phyloP scores from a whole-genome alignment of 2,329 filamentous ascomycete species.

The Fusarium sterilihyphosum region DNA sequence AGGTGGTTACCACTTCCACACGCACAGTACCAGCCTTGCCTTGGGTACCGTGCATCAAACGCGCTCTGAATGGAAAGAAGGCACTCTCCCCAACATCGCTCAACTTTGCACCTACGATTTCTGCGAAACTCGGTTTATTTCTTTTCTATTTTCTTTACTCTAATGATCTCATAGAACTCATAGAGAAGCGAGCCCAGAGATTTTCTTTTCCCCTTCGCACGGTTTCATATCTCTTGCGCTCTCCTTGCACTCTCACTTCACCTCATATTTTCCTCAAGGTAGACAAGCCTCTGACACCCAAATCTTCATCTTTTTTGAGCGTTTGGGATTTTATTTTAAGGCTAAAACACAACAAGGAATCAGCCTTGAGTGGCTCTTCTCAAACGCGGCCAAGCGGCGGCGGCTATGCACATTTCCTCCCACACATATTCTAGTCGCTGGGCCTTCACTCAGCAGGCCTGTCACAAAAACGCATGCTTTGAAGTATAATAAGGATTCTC shows the following conservation, averaged over 20 bases:
- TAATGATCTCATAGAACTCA: background rate
- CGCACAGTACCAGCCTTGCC: background rate
- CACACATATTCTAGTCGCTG: conserved; percentile 11
- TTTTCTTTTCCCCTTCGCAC: background rate
- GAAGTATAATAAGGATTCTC: background rate
- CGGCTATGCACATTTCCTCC: conserved; percentile 32
- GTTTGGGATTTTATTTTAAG: background rate
- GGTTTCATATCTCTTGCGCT: background rate
- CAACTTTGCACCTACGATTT: background rate
- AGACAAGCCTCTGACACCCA: background rate
- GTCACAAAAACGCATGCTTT: conserved; percentile 18
- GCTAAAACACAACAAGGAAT: background rate
- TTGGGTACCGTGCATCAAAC: background rate
- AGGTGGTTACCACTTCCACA: background rate
- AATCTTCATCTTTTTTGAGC: background rate
- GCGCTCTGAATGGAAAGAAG: background rate
- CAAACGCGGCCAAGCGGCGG: conserved; percentile 15
- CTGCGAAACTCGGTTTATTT: background rate
- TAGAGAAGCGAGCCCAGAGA: background rate
- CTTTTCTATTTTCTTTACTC: background rate
- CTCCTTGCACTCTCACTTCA: background rate
- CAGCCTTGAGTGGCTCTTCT: background rate
- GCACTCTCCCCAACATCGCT: background rate
- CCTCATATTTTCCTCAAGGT: background rate
- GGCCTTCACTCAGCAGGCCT: conserved; percentile 24